Conservation (phyloP, 2,329 filamentous ascomycete genomes). For the Penicillium digitatum region DNA sequence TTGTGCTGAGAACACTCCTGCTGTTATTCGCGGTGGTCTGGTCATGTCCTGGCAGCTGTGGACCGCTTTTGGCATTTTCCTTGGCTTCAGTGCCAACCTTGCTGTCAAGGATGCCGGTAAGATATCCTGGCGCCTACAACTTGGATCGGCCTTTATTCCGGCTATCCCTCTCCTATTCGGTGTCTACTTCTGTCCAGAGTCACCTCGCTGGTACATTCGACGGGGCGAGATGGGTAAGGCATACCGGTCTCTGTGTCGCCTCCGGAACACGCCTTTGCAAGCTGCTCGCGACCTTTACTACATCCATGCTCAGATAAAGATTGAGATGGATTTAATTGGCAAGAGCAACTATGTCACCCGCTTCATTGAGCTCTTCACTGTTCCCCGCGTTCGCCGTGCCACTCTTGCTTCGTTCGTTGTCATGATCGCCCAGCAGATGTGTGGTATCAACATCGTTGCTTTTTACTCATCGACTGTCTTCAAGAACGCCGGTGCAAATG, state of each 20-base stretch:
- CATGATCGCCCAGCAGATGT: constrained; percentile 75
- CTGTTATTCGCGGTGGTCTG: constrained; percentile 53
- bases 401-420: constrained; percentile 72
- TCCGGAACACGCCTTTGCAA: constrained; percentile 58
- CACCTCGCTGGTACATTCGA: constrained; percentile 64
- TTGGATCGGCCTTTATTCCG: constrained; percentile 63
- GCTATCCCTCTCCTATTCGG: constrained; percentile 57
- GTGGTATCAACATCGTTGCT: constrained; percentile 68
- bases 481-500: constrained; percentile 52
- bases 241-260: constrained; percentile 54
- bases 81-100: constrained; percentile 63
- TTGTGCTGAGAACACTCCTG: constrained; percentile 54
- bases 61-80: constrained; percentile 61
- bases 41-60: constrained; percentile 55
- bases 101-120: constrained; percentile 57
- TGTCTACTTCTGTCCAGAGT: constrained; percentile 62
- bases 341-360: constrained; percentile 58
- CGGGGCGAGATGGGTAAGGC: constrained; percentile 61
- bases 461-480: constrained; percentile 66
- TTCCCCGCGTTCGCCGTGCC: constrained; percentile 53
- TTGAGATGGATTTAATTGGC: constrained; percentile 43
- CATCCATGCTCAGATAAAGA: constrained; percentile 52
- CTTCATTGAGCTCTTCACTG: constrained; percentile 52
- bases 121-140: constrained; percentile 61
- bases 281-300: constrained; percentile 62